phyloP scores from a whole-genome alignment of 2,329 filamentous ascomycete species.

The Exophiala sp. region DNA sequence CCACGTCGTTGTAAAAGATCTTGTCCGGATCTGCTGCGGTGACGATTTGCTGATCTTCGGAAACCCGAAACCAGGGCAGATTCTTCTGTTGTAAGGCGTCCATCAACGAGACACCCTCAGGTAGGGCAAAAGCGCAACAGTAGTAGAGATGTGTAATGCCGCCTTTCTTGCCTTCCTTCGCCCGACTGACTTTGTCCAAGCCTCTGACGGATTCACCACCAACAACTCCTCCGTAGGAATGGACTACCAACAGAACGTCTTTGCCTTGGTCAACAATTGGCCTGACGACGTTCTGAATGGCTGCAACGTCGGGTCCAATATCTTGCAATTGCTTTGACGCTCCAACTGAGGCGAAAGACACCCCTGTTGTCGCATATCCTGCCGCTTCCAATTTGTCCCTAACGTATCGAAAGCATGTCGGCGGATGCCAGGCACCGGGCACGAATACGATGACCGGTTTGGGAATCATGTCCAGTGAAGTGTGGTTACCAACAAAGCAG shows the following conservation, averaged over 20 bases:
- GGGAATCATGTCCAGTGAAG: background rate
- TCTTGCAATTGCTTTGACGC: conserved; percentile 34
- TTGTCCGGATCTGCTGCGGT: conserved; percentile 13
- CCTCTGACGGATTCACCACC: conserved; percentile 32
- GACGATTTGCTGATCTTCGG: conserved; percentile 13
- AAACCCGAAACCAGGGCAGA: conserved; percentile 21
- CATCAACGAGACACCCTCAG: conserved; percentile 27
- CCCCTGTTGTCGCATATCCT: conserved; percentile 35
- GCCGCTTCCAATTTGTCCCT: conserved; percentile 31
- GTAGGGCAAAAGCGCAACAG: conserved; percentile 37
- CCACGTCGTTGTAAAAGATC: conserved; percentile 38
- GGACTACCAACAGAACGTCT: conserved; percentile 32
- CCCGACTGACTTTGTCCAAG: conserved; percentile 27
- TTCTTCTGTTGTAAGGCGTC: conserved; percentile 5
- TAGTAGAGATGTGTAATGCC: conserved; percentile 34
- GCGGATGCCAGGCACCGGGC: conserved; percentile 40
- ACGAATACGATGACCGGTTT: conserved; percentile 36
- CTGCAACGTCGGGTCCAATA: conserved; percentile 35
- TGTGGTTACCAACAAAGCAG: no score
- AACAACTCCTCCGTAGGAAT: conserved; percentile 37
- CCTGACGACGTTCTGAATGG: conserved; percentile 31
- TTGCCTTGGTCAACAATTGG: conserved; percentile 27
- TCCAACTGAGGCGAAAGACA: conserved; percentile 32
- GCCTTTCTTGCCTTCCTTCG: conserved; percentile 28
- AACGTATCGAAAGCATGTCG: conserved; percentile 33